Percentiles rank a stretch among this genome's conserved stretches.
Evolutionary conservation across 208 protist genomes (phyloP).

Genomic region (Naegleria lovaniensis): DNA sequence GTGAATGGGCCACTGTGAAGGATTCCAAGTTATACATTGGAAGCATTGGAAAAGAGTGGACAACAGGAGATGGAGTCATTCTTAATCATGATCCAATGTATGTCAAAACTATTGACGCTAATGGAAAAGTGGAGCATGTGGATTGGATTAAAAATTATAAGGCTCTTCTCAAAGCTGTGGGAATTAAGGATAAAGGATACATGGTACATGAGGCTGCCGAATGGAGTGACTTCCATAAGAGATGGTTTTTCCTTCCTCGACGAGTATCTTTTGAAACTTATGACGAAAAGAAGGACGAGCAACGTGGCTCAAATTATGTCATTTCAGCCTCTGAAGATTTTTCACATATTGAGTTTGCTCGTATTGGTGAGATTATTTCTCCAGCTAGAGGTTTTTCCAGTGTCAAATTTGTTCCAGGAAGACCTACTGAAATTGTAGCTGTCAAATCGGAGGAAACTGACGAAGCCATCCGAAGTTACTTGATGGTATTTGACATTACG

Average conservation of each 20-base stretch:
- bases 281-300: conserved; percentile 45
- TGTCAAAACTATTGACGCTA: conserved; percentile 37
- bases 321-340: conserved; percentile 37
- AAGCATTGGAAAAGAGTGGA: conserved; percentile 54
- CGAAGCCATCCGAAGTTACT: conserved; percentile 5
- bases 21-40: conserved; percentile 47
- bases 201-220: conserved; percentile 45
- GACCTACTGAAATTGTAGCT: conserved; percentile 40
- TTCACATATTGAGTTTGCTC: conserved; percentile 26
- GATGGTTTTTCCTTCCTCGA: conserved; percentile 50
- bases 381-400: conserved; percentile 41
- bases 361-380: conserved; percentile 31
- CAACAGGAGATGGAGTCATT: conserved; percentile 33
- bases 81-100: conserved; percentile 36
- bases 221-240: conserved; percentile 27
- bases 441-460: conserved; percentile 42
- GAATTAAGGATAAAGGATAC: conserved; percentile 40
- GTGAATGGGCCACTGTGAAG: conserved; percentile 56
- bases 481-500: conserved; percentile 30
- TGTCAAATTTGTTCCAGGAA: conserved; percentile 46
- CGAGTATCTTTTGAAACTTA: conserved; percentile 43
- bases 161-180: conserved; percentile 22
- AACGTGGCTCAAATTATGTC: conserved; percentile 39
- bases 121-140: conserved; percentile 28
- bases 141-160: conserved; percentile 45